Evolutionary conservation across 192 early-diverging fungal species (phyloP).

Genomic region (Podila clonocystis): DNA sequence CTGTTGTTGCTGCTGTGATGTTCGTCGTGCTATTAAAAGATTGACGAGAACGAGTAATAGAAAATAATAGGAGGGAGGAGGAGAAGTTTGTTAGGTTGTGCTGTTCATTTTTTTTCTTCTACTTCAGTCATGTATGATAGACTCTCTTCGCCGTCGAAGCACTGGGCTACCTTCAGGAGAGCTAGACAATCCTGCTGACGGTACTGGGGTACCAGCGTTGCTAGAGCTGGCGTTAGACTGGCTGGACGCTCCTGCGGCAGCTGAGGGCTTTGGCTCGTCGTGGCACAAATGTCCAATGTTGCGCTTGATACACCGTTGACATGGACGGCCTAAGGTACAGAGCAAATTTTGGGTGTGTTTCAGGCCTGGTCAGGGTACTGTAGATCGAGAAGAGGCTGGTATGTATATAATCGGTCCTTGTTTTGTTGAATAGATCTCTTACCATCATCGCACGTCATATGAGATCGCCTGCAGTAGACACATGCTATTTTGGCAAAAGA

Average conservation of each 20-base stretch:
- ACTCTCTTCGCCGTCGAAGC: too few species aligned
- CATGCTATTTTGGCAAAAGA: conserved; percentile 69
- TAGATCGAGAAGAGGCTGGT: not conserved
- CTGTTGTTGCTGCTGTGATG: conserved; percentile 13
- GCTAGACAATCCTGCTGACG: not conserved
- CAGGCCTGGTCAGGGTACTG: not conserved
- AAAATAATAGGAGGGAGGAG: too few species aligned
- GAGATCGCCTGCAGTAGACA: conserved; percentile 93
- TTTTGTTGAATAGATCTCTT: not conserved
- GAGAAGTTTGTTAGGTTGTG: too few species aligned
- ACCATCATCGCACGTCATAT: conserved; percentile 96
- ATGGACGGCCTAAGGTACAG: conserved; percentile 75
- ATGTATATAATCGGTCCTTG: not conserved
- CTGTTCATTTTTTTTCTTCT: too few species aligned
- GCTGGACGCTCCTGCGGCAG: conserved; percentile 7
- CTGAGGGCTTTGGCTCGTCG: conserved; percentile 77
- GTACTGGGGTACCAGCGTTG: not conserved
- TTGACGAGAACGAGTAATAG: too few species aligned
- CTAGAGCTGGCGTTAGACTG: conserved; percentile 4
- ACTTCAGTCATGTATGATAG: too few species aligned
- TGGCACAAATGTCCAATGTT: conserved; percentile 93
- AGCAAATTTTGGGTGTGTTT: not conserved
- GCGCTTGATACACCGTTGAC: conserved; percentile 94
- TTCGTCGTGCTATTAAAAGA: conserved; percentile 8
- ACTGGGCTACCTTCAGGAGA: conserved; percentile 5